Base-by-base conservation (phyloP, 176 grass and related monocot genomes). In the Leersia perrieri region DNA sequence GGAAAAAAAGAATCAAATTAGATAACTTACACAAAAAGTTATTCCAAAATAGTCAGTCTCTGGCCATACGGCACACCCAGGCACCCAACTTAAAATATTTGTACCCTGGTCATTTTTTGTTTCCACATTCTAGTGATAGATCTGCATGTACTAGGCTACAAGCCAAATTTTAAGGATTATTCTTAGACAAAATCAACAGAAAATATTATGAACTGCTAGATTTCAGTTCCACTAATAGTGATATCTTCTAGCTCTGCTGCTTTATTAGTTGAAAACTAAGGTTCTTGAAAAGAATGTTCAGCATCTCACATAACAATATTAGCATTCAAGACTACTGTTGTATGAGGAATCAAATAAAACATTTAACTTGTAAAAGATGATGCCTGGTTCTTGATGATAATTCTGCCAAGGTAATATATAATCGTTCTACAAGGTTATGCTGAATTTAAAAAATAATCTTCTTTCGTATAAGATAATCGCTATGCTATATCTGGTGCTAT, bases 1-100 rank as follows among this genome's bases (percentile, higher is more conserved):
- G 11, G 60, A n/a, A 80, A 84, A 41, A 79, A 5, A n/a, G n/a
- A 88, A 20, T 65, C 44, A 63, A 22, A 31, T 58, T 83, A 68
- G 69, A 74, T 2, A 29, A 1, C 39, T n/a, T n/a, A 27, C 5
- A 31, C 9, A 47, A 7, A 9, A 69, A 70, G 64, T 0, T 87
- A 9, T 15, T 87, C 4, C 11, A 35, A n/a, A n/a, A n/a, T n/a
- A n/a, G n/a, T n/a, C n/a, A n/a, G n/a, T n/a, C n/a, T n/a, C n/a
- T 49, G 25, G 51, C 14, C 31, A 45, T 9, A 78, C 44, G 35
- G 47, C 3, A 22, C 20, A 63, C 2, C 16, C 26, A 71, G 66
- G 23, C 15, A 62, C 1, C 20, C 9, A 71, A 44, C 38, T 68
- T 36, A 81, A 75, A 68, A 73, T 42, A 80, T 33, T 33, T 5